Evolutionary conservation across 129 eudicot species (phyloP), one percentile per base, ranked within the genome.

Genomic region (Lactuca sativa): DNA sequence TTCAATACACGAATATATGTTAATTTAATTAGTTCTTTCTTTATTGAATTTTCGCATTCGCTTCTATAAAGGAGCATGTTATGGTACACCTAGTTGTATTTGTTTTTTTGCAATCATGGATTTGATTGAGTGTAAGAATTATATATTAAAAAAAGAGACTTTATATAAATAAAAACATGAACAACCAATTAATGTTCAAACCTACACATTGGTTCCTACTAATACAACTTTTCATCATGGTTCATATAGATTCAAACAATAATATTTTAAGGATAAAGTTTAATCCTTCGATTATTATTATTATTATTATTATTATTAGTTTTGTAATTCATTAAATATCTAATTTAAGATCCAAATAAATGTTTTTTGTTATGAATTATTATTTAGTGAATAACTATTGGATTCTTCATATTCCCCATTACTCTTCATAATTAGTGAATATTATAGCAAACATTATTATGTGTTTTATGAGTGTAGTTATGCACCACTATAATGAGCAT

Each of bases 101-200:
- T 75, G 74, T 75, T 65, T 75, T 75, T 67, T 75, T 58, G 74
- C 80, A 75, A 75, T 75, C 74, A 75, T 67, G 69, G 69, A 2
- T 59, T 75, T 59, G 37, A 67, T 75, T 31, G 47, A 36, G 74
- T 67, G 63, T 37, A 59, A 36, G 51, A 59, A 32, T 16, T 40
- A 49, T 59, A 60, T 59, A 21, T 59, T 51, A 51, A 67, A 36
- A 51, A 67, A 36, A 57, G 47, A 67, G 51, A 33, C 37, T 40
- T 37, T 41, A 31, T 43, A 37, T 37, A 43, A 70, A 40, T 6
- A 30, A 30, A n/a, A 60, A 62, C 4, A 52, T 76, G 71, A 49
- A 32, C 32, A 76, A 51, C 76, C 74, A 69, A 54, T 69, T 62
- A 62, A 63, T 70, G 66, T 76, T 43, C 71, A 77, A 62, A 62